Evolutionary conservation across 1,139 yeast species (phyloP).

Genomic region (Eremothecium gossypii): DNA sequence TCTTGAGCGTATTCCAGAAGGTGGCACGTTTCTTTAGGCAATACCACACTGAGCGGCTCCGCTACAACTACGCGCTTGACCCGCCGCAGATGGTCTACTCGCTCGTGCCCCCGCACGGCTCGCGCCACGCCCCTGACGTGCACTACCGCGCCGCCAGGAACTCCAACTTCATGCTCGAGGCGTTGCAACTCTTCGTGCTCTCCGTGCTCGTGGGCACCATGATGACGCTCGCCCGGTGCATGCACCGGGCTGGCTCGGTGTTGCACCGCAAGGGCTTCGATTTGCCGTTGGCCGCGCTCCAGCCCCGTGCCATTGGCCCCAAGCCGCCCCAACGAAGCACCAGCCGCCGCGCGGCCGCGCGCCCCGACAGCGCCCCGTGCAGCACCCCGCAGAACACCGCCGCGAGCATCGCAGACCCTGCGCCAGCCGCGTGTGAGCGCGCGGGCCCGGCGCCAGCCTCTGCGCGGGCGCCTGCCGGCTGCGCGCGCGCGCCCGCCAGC

Average conservation of each 20-base stretch:
- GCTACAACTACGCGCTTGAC: conserved; percentile 1
- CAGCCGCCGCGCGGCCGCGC: no score
- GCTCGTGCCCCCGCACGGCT: background rate
- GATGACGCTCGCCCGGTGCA: conserved; percentile 1
- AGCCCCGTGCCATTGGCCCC: no score
- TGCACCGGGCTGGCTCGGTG: background rate
- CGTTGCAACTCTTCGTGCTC: background rate
- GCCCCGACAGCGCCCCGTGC: no score
- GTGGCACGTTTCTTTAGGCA: background rate
- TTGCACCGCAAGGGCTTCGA: background rate
- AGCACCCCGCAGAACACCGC: no score
- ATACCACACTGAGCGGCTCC: background rate
- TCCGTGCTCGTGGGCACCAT: conserved; percentile 1
- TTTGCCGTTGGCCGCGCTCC: no score
- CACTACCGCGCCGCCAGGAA: background rate
- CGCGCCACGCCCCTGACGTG: background rate
- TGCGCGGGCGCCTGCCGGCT: no score
- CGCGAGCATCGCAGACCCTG: no score
- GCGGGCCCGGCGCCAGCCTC: no score
- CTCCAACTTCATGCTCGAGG: background rate
- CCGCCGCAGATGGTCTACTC: conserved; percentile 1
- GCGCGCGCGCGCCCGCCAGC: no score
- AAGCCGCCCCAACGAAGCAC: no score
- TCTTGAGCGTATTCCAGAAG: background rate
- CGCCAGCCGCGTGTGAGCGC: no score